Evolutionary conservation across 2,329 filamentous ascomycete genomes (phyloP).

Genomic region (Aspergillus sp.): DNA sequence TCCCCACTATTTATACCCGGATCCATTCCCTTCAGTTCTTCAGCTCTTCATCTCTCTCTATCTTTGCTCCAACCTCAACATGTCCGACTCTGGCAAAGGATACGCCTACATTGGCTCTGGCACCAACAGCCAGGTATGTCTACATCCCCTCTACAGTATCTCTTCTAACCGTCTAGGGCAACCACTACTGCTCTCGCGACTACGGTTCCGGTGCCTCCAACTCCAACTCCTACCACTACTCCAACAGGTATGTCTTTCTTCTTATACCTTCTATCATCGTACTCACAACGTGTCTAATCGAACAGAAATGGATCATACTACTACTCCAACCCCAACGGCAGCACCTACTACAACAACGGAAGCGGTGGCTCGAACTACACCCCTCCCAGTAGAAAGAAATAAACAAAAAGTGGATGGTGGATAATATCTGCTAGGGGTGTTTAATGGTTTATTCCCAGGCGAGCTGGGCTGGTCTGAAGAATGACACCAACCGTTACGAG

Average conservation of each 20-base stretch:
- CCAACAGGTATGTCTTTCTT: constrained; percentile 49
- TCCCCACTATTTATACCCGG: no score
- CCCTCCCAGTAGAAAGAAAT: constrained; percentile 42
- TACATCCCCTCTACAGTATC: neutral
- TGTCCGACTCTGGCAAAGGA: constrained; percentile 16
- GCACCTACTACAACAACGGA: constrained; percentile 64
- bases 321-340: constrained; percentile 65
- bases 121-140: constrained; percentile 58
- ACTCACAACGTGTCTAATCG: neutral
- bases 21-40: neutral
- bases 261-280: neutral
- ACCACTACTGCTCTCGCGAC: constrained; percentile 63
- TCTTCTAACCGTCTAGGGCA: constrained; percentile 47
- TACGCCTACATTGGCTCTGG: constrained; percentile 46
- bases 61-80: neutral
- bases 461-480: no score
- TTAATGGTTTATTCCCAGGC: no score
- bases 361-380: constrained; percentile 58
- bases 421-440: no score
- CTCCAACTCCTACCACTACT: constrained; percentile 58
- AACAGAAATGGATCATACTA: constrained; percentile 65
- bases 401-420: neutral
- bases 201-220: constrained; percentile 52
- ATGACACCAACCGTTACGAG: no score
- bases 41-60: neutral